Conservation (phyloP, 257 asterid genomes). For the Rubia yunnanensis region DNA sequence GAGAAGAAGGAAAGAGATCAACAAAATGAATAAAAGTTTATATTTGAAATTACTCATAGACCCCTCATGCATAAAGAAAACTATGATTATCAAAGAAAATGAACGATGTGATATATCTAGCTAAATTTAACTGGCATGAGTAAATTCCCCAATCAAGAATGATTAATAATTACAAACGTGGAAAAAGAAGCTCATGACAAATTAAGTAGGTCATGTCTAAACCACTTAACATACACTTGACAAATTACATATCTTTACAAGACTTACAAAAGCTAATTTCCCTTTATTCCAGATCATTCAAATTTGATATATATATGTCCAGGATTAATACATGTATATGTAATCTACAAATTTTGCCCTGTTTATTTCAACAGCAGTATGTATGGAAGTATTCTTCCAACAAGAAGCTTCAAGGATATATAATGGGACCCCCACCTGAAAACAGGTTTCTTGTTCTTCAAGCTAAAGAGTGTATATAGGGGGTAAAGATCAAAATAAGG, state of each 20-base stretch:
- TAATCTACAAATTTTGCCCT: neutral
- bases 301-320: slow-evolving; percentile 1
- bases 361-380: neutral
- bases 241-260: neutral
- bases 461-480: slow-evolving; percentile 6
- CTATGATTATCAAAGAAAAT: too few relatives aligned
- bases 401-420: neutral
- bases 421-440: slow-evolving; percentile 8
- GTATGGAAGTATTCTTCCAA: neutral
- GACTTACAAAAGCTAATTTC: neutral
- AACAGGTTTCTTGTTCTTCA: slow-evolving; percentile 10
- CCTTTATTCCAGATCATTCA: slow-evolving; percentile 1
- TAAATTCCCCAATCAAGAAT: too few relatives aligned
- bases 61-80: too few relatives aligned
- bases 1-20: too few relatives aligned
- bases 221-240: neutral
- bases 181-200: too few relatives aligned
- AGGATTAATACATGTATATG: slow-evolving; percentile 1
- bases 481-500: neutral
- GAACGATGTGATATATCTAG: too few relatives aligned
- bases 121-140: too few relatives aligned
- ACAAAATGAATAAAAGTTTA: too few relatives aligned
- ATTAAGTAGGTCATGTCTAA: too few relatives aligned
- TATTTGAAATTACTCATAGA: too few relatives aligned
- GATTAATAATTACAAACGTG: too few relatives aligned